Base-by-base conservation (phyloP, 2,329 filamentous ascomycete genomes). In the Alternaria brassicicola region DNA sequence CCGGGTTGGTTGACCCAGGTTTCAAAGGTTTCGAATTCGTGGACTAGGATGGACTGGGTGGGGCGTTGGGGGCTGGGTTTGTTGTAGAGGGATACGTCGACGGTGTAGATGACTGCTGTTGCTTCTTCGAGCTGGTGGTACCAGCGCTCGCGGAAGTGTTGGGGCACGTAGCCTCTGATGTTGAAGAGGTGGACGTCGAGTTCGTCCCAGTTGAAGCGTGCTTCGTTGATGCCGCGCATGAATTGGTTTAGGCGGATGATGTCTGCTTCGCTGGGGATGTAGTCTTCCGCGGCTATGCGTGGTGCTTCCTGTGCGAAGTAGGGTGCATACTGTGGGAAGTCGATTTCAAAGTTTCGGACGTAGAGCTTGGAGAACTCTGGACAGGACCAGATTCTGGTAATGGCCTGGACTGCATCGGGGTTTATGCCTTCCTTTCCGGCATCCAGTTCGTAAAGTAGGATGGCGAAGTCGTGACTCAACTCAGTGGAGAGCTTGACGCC, bases 191-290 rank as follows among this genome's bases (percentile, higher is more conserved):
- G 74, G 5, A 76, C 67, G 25, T 70, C 70, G 1, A 76, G 60
- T 46, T 74, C 72, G 46, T 75, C 72, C 74, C 74, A 76, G 33
- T 63, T 63, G 59, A 76, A 76, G 39, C 74, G 72, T 9, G 76
- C 54, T 50, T 76, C 74, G 47, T 72, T 73, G 53, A 75, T 72
- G 39, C 71, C 72, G 23, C 70, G 66, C 6, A 70, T 58, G 2
- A 67, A 61, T 10, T 69, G 67, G 50, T 73, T 71, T 0, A 76
- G 63, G 1, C 73, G 74, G 28, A 76, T 69, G 21, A 76, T 76
- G 50, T 76, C 74, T 17, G 72, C 72, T 47, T 76, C 72, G 17
- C 59, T 64, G 15, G 74, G 74, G 10, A 76, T 42, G 51, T 73
- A 76, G 50, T 74, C 69, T 23, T 53, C 25, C 6, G 47, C 50